Percentiles rank a stretch among this genome's conserved stretches.
These are phyloP conservation scores for Tripterygium wilfordii DNA, from an alignment of 177 flowering plant species.

Conservation along the genomic window DNA sequence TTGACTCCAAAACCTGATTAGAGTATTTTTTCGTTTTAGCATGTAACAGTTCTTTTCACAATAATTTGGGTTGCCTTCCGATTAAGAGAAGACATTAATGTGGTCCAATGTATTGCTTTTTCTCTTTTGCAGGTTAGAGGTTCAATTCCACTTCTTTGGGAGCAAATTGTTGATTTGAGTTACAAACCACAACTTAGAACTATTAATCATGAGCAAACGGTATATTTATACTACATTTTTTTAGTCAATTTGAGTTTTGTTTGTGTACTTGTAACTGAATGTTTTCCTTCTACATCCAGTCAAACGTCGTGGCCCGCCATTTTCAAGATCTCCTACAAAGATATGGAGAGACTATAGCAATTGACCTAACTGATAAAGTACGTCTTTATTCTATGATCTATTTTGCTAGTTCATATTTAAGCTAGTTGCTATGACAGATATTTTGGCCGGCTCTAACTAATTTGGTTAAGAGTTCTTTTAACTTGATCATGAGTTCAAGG, in stretches of 20 bases:
- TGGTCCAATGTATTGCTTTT: not conserved
- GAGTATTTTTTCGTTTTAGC: too few species aligned
- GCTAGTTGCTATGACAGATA: too few species aligned
- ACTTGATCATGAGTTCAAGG: too few species aligned
- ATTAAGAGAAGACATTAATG: too few species aligned
- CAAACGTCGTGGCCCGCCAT: slow-evolving; percentile 83
- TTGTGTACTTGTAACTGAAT: not conserved
- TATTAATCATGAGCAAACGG: slow-evolving; percentile 71
- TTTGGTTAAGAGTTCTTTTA: too few species aligned
- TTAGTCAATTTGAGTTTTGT: not conserved
- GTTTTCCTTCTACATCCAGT: slow-evolving; percentile 30
- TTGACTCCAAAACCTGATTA: too few species aligned
- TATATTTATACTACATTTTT: slow-evolving; percentile 22
- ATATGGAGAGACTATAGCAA: slow-evolving; percentile 69
- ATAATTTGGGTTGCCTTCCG: too few species aligned
- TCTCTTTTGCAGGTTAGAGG: slow-evolving; percentile 69
- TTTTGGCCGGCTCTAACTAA: too few species aligned
- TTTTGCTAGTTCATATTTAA: not conserved
- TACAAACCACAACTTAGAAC: slow-evolving; percentile 78
- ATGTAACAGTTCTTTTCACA: too few species aligned
- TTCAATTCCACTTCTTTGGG: slow-evolving; percentile 99
- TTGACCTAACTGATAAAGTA: slow-evolving; percentile 86
- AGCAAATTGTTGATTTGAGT: slow-evolving; percentile 99
- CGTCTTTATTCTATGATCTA: slow-evolving; percentile 7
- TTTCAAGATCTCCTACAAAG: slow-evolving; percentile 76